phyloP scores from a whole-genome alignment of 2,329 filamentous ascomycete genomes.

The Alternaria burnsii region DNA sequence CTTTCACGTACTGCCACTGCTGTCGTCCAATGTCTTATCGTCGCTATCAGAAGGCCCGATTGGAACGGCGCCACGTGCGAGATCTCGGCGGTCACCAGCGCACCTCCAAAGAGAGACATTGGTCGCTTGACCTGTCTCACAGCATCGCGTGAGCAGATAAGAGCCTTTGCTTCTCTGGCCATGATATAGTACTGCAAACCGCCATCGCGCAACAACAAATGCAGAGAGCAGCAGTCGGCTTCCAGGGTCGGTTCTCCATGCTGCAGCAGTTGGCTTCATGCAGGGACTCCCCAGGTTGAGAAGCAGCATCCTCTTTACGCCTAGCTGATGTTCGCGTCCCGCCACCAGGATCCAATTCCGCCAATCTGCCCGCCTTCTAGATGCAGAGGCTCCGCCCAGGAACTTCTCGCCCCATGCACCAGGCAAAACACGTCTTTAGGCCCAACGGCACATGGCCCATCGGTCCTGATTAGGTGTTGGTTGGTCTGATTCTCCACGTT shows the following conservation, averaged over 20 bases:
- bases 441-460: conserved; percentile 17
- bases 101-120: conserved; percentile 16
- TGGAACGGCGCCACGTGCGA: conserved; percentile 27
- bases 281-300: conserved; percentile 33
- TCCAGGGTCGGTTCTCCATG: conserved; percentile 18
- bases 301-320: conserved; percentile 18
- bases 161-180: not conserved
- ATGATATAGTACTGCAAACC: not conserved
- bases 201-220: not conserved
- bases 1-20: conserved; percentile 9
- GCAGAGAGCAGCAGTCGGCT: not conserved
- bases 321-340: conserved; percentile 1
- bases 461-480: not conserved
- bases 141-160: conserved; percentile 24
- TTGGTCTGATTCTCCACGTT: conserved; percentile 1
- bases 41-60: conserved; percentile 14
- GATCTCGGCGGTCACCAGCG: conserved; percentile 21
- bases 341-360: conserved; percentile 4
- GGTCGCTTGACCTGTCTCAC: conserved; percentile 27
- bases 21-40: conserved; percentile 25
- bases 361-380: conserved; percentile 15
- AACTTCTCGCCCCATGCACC: conserved; percentile 9
- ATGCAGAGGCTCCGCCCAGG: conserved; percentile 7
- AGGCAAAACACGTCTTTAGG: conserved; percentile 8
- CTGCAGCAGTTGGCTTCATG: conserved; percentile 29